Evolutionary conservation across 306 rosid species (phyloP).

Genomic region (Castanea sativa): DNA sequence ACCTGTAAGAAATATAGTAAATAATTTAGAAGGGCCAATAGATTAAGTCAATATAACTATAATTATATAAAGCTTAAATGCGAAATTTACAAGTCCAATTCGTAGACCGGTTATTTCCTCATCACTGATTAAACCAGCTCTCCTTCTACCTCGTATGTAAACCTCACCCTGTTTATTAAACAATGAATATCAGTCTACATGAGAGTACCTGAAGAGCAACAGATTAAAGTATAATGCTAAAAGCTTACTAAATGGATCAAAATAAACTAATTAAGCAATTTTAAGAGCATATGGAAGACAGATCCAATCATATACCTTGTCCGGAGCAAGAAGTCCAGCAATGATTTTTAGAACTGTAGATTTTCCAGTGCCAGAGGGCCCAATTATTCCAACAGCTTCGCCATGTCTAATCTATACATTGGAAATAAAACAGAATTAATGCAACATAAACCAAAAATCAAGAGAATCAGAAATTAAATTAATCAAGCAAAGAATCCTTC

Average conservation of each 20-base stretch:
- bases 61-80: background rate
- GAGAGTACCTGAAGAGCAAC: background rate
- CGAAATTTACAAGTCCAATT: slow-evolving; percentile 74
- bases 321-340: slow-evolving; percentile 96
- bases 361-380: slow-evolving; percentile 99
- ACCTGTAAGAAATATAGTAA: slow-evolving; percentile 50
- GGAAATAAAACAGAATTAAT: background rate
- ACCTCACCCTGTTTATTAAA: slow-evolving; percentile 80
- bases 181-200: slow-evolving; percentile 5
- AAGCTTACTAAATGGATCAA: background rate
- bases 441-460: slow-evolving; percentile 7
- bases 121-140: slow-evolving; percentile 84
- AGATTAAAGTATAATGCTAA: background rate
- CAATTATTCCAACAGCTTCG: slow-evolving; percentile 98
- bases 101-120: slow-evolving; percentile 88
- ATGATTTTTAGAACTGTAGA: slow-evolving; percentile 87
- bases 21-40: slow-evolving; percentile 1
- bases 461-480: background rate
- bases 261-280: background rate
- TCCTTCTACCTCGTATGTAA: slow-evolving; percentile 78
- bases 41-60: background rate
- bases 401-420: slow-evolving; percentile 84
- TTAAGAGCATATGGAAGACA: background rate
- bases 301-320: slow-evolving; percentile 46
- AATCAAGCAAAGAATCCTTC: background rate